phyloP scores from a whole-genome alignment of 2,329 filamentous ascomycete species.

The Colletotrichum noveboracense region DNA sequence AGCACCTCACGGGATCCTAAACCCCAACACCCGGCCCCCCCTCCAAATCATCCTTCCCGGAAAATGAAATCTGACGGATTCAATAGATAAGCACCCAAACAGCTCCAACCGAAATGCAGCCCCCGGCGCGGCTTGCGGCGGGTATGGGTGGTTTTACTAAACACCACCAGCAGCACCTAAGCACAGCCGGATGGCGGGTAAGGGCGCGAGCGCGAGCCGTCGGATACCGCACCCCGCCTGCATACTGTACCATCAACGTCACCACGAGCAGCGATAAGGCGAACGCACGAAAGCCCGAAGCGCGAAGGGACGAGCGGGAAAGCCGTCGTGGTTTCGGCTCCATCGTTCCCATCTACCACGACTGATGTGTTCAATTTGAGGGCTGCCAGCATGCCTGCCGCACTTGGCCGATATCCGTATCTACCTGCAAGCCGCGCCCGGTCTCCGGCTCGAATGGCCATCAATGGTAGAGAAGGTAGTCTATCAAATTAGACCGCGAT shows the following conservation, averaged over 20 bases:
- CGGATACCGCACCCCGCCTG: not conserved
- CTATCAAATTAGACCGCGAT: too few relatives aligned
- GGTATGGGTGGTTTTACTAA: not conserved
- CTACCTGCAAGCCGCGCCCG: not conserved
- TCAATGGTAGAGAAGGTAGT: fast-evolving
- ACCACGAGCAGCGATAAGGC: not conserved
- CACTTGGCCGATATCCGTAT: not conserved
- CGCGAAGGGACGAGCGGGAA: not conserved
- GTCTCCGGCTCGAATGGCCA: too few relatives aligned
- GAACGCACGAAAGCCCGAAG: not conserved
- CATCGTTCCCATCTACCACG: not conserved
- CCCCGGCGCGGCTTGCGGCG: not conserved
- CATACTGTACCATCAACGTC: not conserved
- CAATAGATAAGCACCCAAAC: not conserved
- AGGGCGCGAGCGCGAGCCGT: not conserved
- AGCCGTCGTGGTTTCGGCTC: not conserved
- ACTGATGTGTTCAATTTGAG: not conserved
- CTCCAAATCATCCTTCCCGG: not conserved
- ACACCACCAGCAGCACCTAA: not conserved
- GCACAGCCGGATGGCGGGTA: not conserved
- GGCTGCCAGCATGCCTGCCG: not conserved
- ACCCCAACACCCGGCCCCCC: not conserved
- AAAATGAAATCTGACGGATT: not conserved
- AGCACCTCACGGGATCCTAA: not conserved
- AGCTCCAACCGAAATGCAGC: not conserved